phyloP scores from a whole-genome alignment of 148 eudicot genomes.

The Vaccinium darrowii region DNA sequence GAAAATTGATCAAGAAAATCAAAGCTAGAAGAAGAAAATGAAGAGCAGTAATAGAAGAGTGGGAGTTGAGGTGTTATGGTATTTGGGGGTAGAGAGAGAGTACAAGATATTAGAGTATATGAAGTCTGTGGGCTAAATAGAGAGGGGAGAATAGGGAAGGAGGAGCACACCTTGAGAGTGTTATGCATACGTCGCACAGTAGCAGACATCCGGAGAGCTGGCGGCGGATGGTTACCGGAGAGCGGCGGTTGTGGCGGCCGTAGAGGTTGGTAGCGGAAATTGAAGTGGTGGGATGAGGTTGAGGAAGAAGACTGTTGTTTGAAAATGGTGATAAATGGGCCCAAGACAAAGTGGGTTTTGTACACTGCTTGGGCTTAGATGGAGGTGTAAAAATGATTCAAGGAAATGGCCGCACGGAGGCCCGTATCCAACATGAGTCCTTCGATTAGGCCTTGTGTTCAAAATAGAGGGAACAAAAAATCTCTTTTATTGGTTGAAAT shows the following conservation, averaged over 20 bases:
- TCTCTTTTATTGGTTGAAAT: too few relatives aligned
- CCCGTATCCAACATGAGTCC: too few relatives aligned
- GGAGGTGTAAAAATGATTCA: not conserved
- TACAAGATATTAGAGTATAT: slow-evolving; percentile 18
- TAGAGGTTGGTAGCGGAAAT: not conserved
- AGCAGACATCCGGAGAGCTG: slow-evolving; percentile 48
- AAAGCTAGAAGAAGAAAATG: slow-evolving; percentile 5
- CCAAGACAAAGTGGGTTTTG: not conserved
- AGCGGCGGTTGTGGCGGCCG: slow-evolving; percentile 9
- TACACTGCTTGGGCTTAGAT: not conserved
- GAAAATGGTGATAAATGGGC: not conserved
- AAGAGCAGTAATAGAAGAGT: slow-evolving; percentile 23
- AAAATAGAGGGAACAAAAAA: too few relatives aligned
- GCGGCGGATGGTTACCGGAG: slow-evolving; percentile 17
- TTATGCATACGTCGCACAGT: slow-evolving; percentile 29
- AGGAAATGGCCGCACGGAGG: too few relatives aligned
- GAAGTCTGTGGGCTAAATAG: slow-evolving; percentile 18
- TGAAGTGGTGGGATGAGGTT: not conserved
- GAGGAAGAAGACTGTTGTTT: not conserved
- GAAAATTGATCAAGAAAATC: slow-evolving; percentile 58
- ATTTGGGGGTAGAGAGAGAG: slow-evolving; percentile 22
- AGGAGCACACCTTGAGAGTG: slow-evolving; percentile 44
- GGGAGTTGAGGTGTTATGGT: slow-evolving; percentile 15
- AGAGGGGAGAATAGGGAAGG: slow-evolving; percentile 16
- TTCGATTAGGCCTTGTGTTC: too few relatives aligned